Evolutionary conservation across 2,329 filamentous ascomycete species (phyloP).

Genomic region (Ceratocystis variospora): DNA sequence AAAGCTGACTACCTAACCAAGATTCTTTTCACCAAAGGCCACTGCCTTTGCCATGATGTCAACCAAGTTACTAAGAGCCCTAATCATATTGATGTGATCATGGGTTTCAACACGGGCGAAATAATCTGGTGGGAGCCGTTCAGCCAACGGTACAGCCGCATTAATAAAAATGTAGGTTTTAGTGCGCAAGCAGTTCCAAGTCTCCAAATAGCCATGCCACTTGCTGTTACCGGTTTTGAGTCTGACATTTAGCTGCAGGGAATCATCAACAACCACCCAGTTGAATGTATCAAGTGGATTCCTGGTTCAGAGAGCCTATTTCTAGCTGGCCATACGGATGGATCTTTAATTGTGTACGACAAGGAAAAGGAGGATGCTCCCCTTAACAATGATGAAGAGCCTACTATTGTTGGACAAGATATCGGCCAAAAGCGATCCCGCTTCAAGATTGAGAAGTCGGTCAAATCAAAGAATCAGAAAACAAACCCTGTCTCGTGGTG

Average conservation of each 20-base stretch:
- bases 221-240: not conserved
- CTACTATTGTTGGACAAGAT: constrained; percentile 22
- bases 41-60: constrained; percentile 87
- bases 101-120: constrained; percentile 93
- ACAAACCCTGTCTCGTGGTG: constrained; percentile 82
- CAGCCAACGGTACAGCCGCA: constrained; percentile 82
- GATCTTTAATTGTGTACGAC: constrained; percentile 83
- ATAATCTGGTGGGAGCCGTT: constrained; percentile 98
- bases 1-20: constrained; percentile 89
- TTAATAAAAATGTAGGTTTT: constrained; percentile 76
- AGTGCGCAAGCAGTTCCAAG: not conserved
- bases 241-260: constrained; percentile 39
- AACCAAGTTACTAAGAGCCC: constrained; percentile 68
- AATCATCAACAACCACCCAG: constrained; percentile 70
- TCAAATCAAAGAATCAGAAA: constrained; percentile 87
- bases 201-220: not conserved
- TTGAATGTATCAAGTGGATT: constrained; percentile 83
- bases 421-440: constrained; percentile 32
- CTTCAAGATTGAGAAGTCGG: constrained; percentile 68
- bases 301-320: constrained; percentile 90
- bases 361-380: constrained; percentile 87
- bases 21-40: constrained; percentile 90
- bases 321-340: constrained; percentile 82
- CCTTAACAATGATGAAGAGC: constrained; percentile 57
- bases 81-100: constrained; percentile 75